Evolutionary conservation across 768 basidiomycete genomes (phyloP).

Genomic region (Nevesoporus exiguus): DNA sequence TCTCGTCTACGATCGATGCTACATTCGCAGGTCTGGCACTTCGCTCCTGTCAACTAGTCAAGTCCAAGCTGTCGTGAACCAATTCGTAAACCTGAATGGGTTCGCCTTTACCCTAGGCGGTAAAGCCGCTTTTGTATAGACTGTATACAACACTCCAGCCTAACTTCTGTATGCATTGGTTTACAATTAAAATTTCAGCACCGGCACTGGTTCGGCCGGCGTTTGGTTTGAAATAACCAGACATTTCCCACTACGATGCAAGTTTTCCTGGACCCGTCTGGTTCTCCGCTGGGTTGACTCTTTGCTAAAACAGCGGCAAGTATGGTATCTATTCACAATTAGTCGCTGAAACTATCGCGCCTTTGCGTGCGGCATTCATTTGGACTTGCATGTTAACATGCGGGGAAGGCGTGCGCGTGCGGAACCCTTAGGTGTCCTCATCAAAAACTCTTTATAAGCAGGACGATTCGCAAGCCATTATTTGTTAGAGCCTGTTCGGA

Average conservation of each 20-base stretch:
- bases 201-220: slow-evolving; percentile 33
- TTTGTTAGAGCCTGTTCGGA: too few relatives aligned
- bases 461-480: too few relatives aligned
- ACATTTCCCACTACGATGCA: slow-evolving; percentile 69
- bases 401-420: slow-evolving; percentile 69
- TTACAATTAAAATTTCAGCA: slow-evolving; percentile 23
- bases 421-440: slow-evolving; percentile 51
- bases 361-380: slow-evolving; percentile 60
- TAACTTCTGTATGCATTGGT: background rate
- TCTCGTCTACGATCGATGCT: slow-evolving; percentile 67
- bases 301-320: slow-evolving; percentile 46
- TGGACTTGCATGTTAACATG: slow-evolving; percentile 63
- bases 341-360: slow-evolving; percentile 60
- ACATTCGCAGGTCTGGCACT: slow-evolving; percentile 75
- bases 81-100: slow-evolving; percentile 69
- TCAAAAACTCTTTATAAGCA: slow-evolving; percentile 31
- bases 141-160: background rate
- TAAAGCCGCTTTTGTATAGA: slow-evolving; percentile 59
- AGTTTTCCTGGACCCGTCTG: slow-evolving; percentile 21
- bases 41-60: slow-evolving; percentile 57
- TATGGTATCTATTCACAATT: slow-evolving; percentile 62
- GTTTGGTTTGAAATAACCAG: slow-evolving; percentile 49
- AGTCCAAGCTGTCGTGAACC: slow-evolving; percentile 72
- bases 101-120: slow-evolving; percentile 68
- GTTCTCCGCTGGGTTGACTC: background rate